Evolutionary conservation across 1,284 basidiomycete species (phyloP).

Genomic region (Lentinula novae-zelandiae): DNA sequence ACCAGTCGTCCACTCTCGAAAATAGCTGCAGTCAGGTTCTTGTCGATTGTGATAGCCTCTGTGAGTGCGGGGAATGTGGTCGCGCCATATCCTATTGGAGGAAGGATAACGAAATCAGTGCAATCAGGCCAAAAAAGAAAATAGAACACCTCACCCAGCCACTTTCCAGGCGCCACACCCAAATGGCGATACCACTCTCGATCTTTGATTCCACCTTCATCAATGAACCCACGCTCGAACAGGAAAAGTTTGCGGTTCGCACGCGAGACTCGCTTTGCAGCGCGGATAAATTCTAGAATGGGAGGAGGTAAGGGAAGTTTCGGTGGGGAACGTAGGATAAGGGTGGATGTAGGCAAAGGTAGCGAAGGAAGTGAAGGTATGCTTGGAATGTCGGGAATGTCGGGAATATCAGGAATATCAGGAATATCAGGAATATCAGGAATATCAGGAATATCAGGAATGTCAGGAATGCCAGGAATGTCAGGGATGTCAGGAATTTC

Average conservation of each 20-base stretch:
- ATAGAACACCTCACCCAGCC: conserved; percentile 57
- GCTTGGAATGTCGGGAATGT: background rate
- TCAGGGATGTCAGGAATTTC: too few relatives aligned
- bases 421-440: background rate
- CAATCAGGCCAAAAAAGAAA: conserved; percentile 5
- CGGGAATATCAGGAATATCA: background rate
- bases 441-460: background rate
- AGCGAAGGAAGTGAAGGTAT: background rate
- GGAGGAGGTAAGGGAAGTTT: conserved; percentile 3
- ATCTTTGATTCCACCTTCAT: conserved; percentile 72
- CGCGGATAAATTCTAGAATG: conserved; percentile 49
- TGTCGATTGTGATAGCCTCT: conserved; percentile 74
- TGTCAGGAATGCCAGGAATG: background rate
- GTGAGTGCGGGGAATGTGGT: conserved; percentile 68
- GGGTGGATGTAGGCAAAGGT: background rate
- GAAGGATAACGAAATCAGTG: background rate
- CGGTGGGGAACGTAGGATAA: background rate
- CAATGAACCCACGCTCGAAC: conserved; percentile 88
- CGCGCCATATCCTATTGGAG: background rate
- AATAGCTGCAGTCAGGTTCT: conserved; percentile 56
- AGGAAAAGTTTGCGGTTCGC: conserved; percentile 70
- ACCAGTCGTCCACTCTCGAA: conserved; percentile 65
- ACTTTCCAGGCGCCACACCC: conserved; percentile 87
- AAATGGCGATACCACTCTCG: conserved; percentile 80
- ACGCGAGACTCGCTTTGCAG: conserved; percentile 56